Evolutionary conservation across 768 basidiomycete genomes (phyloP), one percentile per base, ranked within the genome.

Genomic region (Leccinum sublutescens): DNA sequence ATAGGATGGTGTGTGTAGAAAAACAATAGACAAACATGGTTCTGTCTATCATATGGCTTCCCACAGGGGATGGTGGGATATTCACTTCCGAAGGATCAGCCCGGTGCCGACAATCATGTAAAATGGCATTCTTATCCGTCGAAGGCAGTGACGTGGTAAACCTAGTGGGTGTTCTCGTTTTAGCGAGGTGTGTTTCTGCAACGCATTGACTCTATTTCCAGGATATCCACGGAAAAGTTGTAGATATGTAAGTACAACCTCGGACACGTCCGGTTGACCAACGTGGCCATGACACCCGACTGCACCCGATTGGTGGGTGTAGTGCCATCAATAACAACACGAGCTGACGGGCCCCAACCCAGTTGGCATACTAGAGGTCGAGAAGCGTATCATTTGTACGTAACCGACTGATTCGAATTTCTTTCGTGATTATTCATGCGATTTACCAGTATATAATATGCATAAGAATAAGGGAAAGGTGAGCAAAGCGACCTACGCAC

Each of bases 301-400:
- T 72, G 72, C 34, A 66, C 72, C 49, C 74, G 82, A 43, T 72
- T 83, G 69, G 69, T 83, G 15, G 79, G 78, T 19, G 82, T 84
- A 10, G 83, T 78, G 1, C 81, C 79, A 5, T 68, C 82, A 14
- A 73, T 78, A 58, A 69, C 74, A n/a, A 27, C 27, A 29, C 75
- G 79, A 9, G 63, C 71, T 4, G 69, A 75, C 40, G 80, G 80
- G 12, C 69, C 79, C 17, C 78, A 80, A 34, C 82, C 82, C 5
- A 80, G 75, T 50, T 69, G 73, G 59, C 80, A 76, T 59, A 80
- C 82, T 21, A 71, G 79, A 53, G 77, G 27, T 78, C 1, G 82
- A 83, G 67, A 83, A 84, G 60, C 80, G 81, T 31, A 80, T 83
- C 50, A 76, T 83, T 50, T 79, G 82, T 81, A 55, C 43, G 80